phyloP scores from a whole-genome alignment of 768 basidiomycete species.

The Ramaria sp. region DNA sequence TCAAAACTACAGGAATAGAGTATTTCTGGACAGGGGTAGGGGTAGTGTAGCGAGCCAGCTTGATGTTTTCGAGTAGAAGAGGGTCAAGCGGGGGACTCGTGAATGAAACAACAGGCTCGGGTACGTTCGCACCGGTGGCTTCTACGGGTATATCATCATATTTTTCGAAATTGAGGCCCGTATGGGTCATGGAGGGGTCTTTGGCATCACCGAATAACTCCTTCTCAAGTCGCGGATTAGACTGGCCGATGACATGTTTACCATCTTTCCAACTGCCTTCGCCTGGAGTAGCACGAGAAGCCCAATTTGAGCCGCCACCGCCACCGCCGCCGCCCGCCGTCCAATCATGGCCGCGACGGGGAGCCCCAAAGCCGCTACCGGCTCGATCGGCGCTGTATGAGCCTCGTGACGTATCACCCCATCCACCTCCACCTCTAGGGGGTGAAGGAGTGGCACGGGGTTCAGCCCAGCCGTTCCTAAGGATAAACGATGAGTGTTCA shows the following conservation, averaged over 20 bases:
- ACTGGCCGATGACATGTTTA: conserved; percentile 70
- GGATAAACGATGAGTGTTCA: conserved; percentile 10
- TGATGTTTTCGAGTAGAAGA: conserved; percentile 91
- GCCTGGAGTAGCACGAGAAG: conserved; percentile 41
- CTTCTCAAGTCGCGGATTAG: conserved; percentile 86
- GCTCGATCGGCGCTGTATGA: conserved; percentile 26
- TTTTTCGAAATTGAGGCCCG: conserved; percentile 99
- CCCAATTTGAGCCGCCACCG: conserved; percentile 25
- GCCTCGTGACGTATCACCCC: conserved; percentile 28
- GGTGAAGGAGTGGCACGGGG: conserved; percentile 53
- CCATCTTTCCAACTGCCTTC: conserved; percentile 85
- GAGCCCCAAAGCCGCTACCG: conserved; percentile 31
- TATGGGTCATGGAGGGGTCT: conserved; percentile 83
- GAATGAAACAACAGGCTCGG: conserved; percentile 85
- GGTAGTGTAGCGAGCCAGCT: conserved; percentile 82
- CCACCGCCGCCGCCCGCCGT: conserved; percentile 19
- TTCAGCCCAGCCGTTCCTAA: conserved; percentile 66
- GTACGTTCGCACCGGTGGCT: conserved; percentile 94
- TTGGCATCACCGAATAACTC: conserved; percentile 87
- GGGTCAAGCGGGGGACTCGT: conserved; percentile 84
- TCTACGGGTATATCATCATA: conserved; percentile 99
- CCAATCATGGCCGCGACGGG: conserved; percentile 21
- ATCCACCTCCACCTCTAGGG: conserved; percentile 31
- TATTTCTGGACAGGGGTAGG: conserved; percentile 99
- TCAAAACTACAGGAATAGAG: conserved; percentile 93